A percentile compares a stretch with the other conserved stretches of the same genome.
phyloP scores from a whole-genome alignment of 192 early-diverging fungal genomes.

The Kappamyces sp. region DNA sequence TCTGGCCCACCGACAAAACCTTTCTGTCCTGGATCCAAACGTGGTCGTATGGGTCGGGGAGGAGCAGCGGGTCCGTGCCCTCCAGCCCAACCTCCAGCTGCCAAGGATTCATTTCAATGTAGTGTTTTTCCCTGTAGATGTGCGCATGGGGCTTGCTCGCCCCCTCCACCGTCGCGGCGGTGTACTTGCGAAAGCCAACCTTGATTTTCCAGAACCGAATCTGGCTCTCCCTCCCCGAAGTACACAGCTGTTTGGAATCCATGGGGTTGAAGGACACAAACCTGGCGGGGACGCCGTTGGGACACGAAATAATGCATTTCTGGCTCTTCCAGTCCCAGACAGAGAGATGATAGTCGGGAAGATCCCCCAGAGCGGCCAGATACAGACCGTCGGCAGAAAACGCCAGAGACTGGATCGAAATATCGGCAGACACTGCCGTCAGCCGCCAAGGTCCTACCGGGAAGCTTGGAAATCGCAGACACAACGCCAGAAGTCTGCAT shows the following conservation, averaged over 20 bases:
- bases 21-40: too few relatives aligned
- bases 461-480: slow-evolving; percentile 7
- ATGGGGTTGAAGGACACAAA: slow-evolving; percentile 43
- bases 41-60: too few relatives aligned
- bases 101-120: too few relatives aligned
- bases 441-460: slow-evolving; percentile 14
- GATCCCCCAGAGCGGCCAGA: slow-evolving; percentile 39
- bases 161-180: too few relatives aligned
- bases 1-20: too few relatives aligned
- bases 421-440: slow-evolving; percentile 18
- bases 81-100: too few relatives aligned
- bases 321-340: slow-evolving; percentile 50
- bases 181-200: slow-evolving; percentile 31
- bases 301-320: slow-evolving; percentile 20
- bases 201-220: slow-evolving; percentile 47
- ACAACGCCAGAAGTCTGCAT: slow-evolving; percentile 20
- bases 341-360: slow-evolving; percentile 35
- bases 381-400: slow-evolving; percentile 48
- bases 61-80: too few relatives aligned
- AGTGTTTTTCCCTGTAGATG: too few relatives aligned
- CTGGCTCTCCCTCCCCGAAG: slow-evolving; percentile 26
- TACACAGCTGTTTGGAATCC: slow-evolving; percentile 38
- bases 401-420: slow-evolving; percentile 24
- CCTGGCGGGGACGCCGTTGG: slow-evolving; percentile 23
- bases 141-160: too few relatives aligned